phyloP scores from a whole-genome alignment of 176 grass and related monocot genomes.

The Echinochloa phyllopogon region DNA sequence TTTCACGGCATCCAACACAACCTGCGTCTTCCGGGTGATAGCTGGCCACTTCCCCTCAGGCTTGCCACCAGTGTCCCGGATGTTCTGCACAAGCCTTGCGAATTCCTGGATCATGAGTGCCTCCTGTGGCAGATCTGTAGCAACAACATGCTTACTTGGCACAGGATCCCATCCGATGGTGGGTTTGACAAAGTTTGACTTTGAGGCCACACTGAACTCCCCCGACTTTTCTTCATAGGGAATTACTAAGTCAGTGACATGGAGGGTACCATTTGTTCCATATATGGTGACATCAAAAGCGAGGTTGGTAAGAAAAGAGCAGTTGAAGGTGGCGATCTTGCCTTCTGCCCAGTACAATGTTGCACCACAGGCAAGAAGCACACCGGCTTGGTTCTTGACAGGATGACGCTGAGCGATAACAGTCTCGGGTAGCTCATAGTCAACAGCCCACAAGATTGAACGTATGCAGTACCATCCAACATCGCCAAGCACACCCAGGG shows the following conservation, averaged over 20 bases:
- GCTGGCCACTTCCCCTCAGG: conserved; percentile 72
- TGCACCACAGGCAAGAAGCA: conserved; percentile 64
- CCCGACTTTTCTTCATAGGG: conserved; percentile 60
- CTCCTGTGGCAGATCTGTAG: conserved; percentile 67
- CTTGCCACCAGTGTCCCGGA: conserved; percentile 51
- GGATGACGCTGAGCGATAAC: conserved; percentile 37
- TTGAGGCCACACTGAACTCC: conserved; percentile 50
- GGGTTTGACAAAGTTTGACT: conserved; percentile 50
- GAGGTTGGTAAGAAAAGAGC: conserved; percentile 67
- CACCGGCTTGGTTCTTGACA: conserved; percentile 61
- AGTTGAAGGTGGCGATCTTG: conserved; percentile 58
- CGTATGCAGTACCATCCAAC: conserved; percentile 80
- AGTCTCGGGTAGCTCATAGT: conserved; percentile 64
- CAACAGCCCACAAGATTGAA: conserved; percentile 67
- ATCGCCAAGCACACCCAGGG: conserved; percentile 72
- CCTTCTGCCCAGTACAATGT: conserved; percentile 63
- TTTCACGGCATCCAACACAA: conserved; percentile 77
- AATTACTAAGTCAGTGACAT: conserved; percentile 67
- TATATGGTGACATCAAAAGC: conserved; percentile 62
- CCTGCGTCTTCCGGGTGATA: conserved; percentile 72
- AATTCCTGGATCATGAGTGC: conserved; percentile 77
- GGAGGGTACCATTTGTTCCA: conserved; percentile 68
- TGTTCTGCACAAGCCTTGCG: conserved; percentile 55
- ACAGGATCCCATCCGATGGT: conserved; percentile 59
- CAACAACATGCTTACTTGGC: conserved; percentile 51